Evolutionary conservation across 2,329 filamentous ascomycete species (phyloP).

Genomic region (Aspergillus fumigatiaffinis): DNA sequence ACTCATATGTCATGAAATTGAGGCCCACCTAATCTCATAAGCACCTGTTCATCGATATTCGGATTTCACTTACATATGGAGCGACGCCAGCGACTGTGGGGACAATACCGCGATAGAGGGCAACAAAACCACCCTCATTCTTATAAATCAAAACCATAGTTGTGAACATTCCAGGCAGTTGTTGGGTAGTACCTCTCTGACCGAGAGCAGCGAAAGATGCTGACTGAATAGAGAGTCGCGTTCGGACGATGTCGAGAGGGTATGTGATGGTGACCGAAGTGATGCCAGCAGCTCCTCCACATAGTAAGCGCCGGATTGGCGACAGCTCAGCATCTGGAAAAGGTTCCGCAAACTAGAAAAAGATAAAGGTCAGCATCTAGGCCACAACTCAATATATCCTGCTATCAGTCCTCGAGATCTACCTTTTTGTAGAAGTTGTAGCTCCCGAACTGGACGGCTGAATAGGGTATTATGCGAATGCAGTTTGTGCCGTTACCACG

Average conservation of each 20-base stretch:
- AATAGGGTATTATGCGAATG: conserved; percentile 96
- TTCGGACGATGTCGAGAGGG: conserved; percentile 95
- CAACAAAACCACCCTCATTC: conserved; percentile 77
- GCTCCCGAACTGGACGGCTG: conserved; percentile 94
- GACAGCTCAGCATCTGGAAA: conserved; percentile 69
- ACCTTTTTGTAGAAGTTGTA: conserved; percentile 97
- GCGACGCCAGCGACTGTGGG: conserved; percentile 94
- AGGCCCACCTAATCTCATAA: conserved; percentile 67
- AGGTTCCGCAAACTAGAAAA: conserved; percentile 65
- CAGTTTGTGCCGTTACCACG: conserved; percentile 97
- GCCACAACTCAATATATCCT: not conserved
- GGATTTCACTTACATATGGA: conserved; percentile 65
- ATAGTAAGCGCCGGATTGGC: conserved; percentile 73
- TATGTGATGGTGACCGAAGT: conserved; percentile 95
- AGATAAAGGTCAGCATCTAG: conserved; percentile 8
- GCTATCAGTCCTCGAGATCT: conserved; percentile 33
- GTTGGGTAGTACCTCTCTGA: conserved; percentile 51
- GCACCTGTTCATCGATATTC: not conserved
- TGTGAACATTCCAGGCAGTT: conserved; percentile 87
- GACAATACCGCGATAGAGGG: conserved; percentile 90
- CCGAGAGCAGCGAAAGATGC: conserved; percentile 85
- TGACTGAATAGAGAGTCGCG: conserved; percentile 89
- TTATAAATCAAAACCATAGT: conserved; percentile 82
- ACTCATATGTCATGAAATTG: conserved; percentile 98
- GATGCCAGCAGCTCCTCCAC: conserved; percentile 86